These are phyloP conservation scores for Elaeis guineensis DNA, from an alignment of 176 grass and related monocot species.

Conservation along the genomic window DNA sequence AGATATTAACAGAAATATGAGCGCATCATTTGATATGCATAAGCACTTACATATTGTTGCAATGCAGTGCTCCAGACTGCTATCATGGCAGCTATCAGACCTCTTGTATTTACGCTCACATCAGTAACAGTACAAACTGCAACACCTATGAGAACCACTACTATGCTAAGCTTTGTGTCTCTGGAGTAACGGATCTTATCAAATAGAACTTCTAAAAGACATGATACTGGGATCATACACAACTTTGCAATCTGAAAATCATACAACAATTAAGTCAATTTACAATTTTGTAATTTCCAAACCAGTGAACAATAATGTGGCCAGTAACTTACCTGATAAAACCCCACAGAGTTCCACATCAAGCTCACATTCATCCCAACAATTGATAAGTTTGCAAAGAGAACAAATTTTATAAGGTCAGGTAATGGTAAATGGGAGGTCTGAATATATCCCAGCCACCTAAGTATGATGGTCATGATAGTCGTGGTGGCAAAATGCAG, in stretches of 20 bases:
- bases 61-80: constrained; percentile 49
- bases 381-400: constrained; percentile 51
- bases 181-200: constrained; percentile 48
- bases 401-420: constrained; percentile 43
- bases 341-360: constrained; percentile 66
- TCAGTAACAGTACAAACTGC: constrained; percentile 52
- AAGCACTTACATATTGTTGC: constrained; percentile 46
- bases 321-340: constrained; percentile 38
- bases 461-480: constrained; percentile 39
- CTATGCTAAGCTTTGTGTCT: constrained; percentile 47
- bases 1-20: too few species aligned
- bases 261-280: background rate
- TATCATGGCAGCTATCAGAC: constrained; percentile 27
- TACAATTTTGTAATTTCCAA: too few species aligned
- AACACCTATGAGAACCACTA: constrained; percentile 45
- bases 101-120: constrained; percentile 43
- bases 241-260: constrained; percentile 41
- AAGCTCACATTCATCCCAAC: constrained; percentile 54
- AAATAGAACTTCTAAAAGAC: constrained; percentile 37
- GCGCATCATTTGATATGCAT: background rate
- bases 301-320: background rate
- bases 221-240: constrained; percentile 41
- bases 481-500: constrained; percentile 47
- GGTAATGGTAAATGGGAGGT: constrained; percentile 35
- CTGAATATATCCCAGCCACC: constrained; percentile 46